Conservation (phyloP, 805 yeast species). For the Ogataea nakhonphanomensis region DNA sequence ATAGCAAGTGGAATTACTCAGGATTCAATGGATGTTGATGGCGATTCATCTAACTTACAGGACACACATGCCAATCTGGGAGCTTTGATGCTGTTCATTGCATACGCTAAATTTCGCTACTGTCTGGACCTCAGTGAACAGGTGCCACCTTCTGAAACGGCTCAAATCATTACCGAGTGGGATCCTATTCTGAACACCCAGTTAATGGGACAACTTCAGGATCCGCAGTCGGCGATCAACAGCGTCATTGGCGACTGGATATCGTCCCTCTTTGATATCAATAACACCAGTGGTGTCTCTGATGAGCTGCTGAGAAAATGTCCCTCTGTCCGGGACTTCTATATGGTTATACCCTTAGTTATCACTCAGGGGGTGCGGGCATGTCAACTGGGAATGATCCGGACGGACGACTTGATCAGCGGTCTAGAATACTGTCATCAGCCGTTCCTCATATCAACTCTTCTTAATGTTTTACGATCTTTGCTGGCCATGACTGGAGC, state of each 20-base stretch:
- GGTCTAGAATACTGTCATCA: conserved; percentile 88
- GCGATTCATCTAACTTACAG: conserved; percentile 57
- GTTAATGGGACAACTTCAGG: conserved; percentile 16
- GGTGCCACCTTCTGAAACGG: conserved; percentile 4
- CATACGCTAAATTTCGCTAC: conserved; percentile 16
- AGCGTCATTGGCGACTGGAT: conserved; percentile 66
- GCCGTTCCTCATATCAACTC: conserved; percentile 61
- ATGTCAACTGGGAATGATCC: conserved; percentile 50
- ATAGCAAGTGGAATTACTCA: conserved; percentile 18
- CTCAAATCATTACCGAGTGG: conserved; percentile 13
- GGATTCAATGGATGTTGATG: conserved; percentile 32
- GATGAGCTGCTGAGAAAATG: conserved; percentile 74
- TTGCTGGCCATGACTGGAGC: conserved; percentile 20
- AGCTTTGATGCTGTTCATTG: conserved; percentile 47
- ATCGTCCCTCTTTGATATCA: conserved; percentile 63
- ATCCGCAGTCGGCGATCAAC: conserved; percentile 24
- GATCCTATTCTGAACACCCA: conserved; percentile 12
- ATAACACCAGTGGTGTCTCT: conserved; percentile 65
- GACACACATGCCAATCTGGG: conserved; percentile 71
- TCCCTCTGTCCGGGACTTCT: conserved; percentile 56
- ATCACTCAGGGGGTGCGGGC: conserved; percentile 71
- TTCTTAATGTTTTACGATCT: conserved; percentile 42
- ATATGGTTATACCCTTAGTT: conserved; percentile 66
- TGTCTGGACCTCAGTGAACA: conserved; percentile 11
- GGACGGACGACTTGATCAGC: conserved; percentile 57